Base-by-base conservation (phyloP, 2,329 filamentous ascomycete species). In the Aureobasidium sp. region DNA sequence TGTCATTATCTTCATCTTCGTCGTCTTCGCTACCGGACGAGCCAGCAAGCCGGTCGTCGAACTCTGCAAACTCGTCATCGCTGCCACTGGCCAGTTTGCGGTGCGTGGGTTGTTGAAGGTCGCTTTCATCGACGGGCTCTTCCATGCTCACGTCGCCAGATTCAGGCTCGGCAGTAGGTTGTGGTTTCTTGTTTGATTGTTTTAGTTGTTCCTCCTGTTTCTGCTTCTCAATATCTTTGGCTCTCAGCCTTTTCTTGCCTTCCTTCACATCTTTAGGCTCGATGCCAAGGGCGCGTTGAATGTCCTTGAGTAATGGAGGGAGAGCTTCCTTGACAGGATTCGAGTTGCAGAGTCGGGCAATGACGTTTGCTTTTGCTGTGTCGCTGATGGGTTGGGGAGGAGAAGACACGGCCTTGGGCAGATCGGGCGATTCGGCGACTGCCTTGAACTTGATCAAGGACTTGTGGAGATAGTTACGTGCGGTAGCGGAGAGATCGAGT, bases 281-380 rank as follows among this genome's bases (percentile, higher is more conserved):
- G 1, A 75, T 60, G 0, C 73, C 74, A 34, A 79, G 67, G 42
- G 76, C 75, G 2, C 57, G 66, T 67, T 76, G 76, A 62, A 80
- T 66, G 37, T 76, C 76, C 4, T 71, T 71, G 36, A 78, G 66
- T 29, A 81, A 74, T 39, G 75, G 75, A 25, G 78, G 77, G 47
- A 86, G 70, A 2, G 78, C 81, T 65, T 81, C 79, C 70, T 81
- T 82, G 14, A 85, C 82, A 0, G 82, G 82, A 60, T 78, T 81
- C 15, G 83, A 83, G 64, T 84, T 86, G 69, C 82, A 86, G 57
- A 87, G 66, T 58, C 84, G 73, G 15, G 82, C 84, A 51, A 79
- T 74, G 15, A 87, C 83, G 72, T 87, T 87, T 20, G 82, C 75
- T 58, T 78, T 75, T 1, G 81, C 79, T 0, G 74, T 65, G 62